Percentiles rank a stretch among this genome's conserved stretches.
phyloP scores from a whole-genome alignment of 2,329 filamentous ascomycete species.

The Neofusicoccum laricinum region DNA sequence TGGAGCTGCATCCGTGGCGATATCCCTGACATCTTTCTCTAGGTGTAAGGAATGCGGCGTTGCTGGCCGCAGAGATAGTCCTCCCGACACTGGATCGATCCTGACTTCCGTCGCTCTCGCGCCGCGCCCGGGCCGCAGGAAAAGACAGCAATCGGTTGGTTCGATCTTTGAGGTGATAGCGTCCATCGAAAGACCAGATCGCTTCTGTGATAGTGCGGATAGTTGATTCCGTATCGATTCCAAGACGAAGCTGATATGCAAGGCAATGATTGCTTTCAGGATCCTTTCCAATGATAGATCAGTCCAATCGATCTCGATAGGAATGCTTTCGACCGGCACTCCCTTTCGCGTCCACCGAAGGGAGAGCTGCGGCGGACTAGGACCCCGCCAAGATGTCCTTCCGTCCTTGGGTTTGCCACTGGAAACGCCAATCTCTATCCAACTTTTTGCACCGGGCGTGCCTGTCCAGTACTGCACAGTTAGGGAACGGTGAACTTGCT shows the following conservation, averaged over 20 bases:
- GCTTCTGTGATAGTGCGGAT: slow-evolving; percentile 54
- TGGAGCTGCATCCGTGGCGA: slow-evolving; percentile 55
- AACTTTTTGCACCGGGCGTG: slow-evolving; percentile 72
- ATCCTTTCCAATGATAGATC: slow-evolving; percentile 71
- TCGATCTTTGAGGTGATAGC: slow-evolving; percentile 59
- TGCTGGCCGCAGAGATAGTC: slow-evolving; percentile 65
- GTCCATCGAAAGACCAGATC: slow-evolving; percentile 56
- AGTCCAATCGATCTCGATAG: slow-evolving; percentile 65
- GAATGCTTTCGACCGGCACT: slow-evolving; percentile 66
- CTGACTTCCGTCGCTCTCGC: slow-evolving; percentile 57
- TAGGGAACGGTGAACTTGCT: slow-evolving; percentile 76
- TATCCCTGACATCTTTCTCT: slow-evolving; percentile 64
- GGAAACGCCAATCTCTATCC: slow-evolving; percentile 82
- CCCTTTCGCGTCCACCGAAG: slow-evolving; percentile 83
- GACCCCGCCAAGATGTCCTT: slow-evolving; percentile 34
- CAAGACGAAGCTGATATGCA: slow-evolving; percentile 71
- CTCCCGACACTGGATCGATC: slow-evolving; percentile 77
- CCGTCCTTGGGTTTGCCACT: slow-evolving; percentile 53
- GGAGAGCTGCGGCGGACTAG: slow-evolving; percentile 43
- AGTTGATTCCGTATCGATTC: slow-evolving; percentile 63
- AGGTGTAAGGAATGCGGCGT: slow-evolving; percentile 42
- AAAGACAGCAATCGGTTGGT: slow-evolving; percentile 65
- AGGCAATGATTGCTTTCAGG: slow-evolving; percentile 69
- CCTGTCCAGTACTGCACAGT: slow-evolving; percentile 88
- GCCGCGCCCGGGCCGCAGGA: slow-evolving; percentile 66